These are phyloP conservation scores for Erythrophleum ivorense DNA, from an alignment of 331 rosid genomes.

Conservation along the genomic window DNA sequence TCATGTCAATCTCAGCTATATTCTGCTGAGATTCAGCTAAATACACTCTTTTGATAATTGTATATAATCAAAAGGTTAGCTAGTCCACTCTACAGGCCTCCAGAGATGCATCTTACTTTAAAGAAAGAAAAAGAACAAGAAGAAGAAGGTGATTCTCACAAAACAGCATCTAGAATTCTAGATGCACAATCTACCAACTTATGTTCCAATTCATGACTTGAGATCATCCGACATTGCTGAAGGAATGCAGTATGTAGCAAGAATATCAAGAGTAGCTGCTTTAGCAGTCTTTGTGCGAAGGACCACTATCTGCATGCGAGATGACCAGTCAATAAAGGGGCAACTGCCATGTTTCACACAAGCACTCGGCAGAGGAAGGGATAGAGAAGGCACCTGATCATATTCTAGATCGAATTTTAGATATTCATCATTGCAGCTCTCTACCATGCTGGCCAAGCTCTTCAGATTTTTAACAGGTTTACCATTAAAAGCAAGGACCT, in stretches of 20 bases:
- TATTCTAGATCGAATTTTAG: slow-evolving; percentile 73
- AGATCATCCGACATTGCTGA: slow-evolving; percentile 95
- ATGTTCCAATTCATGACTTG: slow-evolving; percentile 52
- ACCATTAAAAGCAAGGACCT: slow-evolving; percentile 77
- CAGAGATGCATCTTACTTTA: slow-evolving; percentile 31
- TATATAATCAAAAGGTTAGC: slow-evolving; percentile 20
- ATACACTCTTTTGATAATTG: too few species aligned
- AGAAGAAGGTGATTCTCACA: background rate
- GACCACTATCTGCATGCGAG: slow-evolving; percentile 71
- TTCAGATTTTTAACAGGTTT: slow-evolving; percentile 73
- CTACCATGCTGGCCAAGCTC: slow-evolving; percentile 76
- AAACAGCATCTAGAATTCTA: slow-evolving; percentile 14
- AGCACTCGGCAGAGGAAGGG: slow-evolving; percentile 28
- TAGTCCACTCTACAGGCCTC: slow-evolving; percentile 40
- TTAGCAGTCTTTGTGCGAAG: slow-evolving; percentile 77
- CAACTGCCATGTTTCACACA: background rate
- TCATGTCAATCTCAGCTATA: too few species aligned
- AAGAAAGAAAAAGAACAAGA: background rate
- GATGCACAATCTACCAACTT: slow-evolving; percentile 18
- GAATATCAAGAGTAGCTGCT: slow-evolving; percentile 87
- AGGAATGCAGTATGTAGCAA: slow-evolving; percentile 89
- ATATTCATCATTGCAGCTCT: slow-evolving; percentile 67
- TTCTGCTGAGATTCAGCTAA: too few species aligned
- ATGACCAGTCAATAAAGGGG: slow-evolving; percentile 20
- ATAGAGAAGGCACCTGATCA: slow-evolving; percentile 62